Conservation (phyloP, 163 green algal species). For the Trebouxia gelatinosa region DNA sequence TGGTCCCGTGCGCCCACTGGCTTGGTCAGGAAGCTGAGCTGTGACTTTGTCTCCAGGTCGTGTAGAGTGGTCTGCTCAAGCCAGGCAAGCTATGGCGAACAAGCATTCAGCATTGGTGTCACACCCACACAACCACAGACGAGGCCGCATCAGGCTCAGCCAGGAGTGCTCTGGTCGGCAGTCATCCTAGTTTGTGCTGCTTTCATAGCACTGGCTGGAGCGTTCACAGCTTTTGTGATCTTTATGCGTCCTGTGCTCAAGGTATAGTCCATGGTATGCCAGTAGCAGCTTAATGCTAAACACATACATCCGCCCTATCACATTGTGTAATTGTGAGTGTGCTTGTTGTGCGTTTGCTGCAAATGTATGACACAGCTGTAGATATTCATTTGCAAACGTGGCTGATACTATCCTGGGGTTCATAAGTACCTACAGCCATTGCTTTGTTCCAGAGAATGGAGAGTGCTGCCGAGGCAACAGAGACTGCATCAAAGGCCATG, state of each 20-base stretch:
- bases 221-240: constrained; percentile 30
- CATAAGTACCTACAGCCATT: too few relatives aligned
- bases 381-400: too few relatives aligned
- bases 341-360: too few relatives aligned
- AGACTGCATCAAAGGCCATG: constrained; percentile 28
- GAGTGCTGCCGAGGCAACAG: constrained; percentile 19
- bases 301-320: too few relatives aligned
- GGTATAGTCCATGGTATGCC: background rate
- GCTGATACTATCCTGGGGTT: too few relatives aligned
- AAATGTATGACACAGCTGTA: too few relatives aligned
- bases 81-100: background rate
- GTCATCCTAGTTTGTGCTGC: constrained; percentile 28
- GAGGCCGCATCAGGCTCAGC: background rate
- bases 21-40: background rate
- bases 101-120: background rate
- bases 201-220: constrained; percentile 18
- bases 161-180: background rate
- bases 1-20: background rate
- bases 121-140: background rate
- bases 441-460: constrained; percentile 30
- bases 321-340: too few relatives aligned
- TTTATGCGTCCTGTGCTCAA: constrained; percentile 27
- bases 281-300: background rate
- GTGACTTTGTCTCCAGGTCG: too few relatives aligned
- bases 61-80: background rate